These are phyloP conservation scores for Coemansia sp. DNA, from an alignment of 192 early-diverging fungal species.

Conservation along the genomic window DNA sequence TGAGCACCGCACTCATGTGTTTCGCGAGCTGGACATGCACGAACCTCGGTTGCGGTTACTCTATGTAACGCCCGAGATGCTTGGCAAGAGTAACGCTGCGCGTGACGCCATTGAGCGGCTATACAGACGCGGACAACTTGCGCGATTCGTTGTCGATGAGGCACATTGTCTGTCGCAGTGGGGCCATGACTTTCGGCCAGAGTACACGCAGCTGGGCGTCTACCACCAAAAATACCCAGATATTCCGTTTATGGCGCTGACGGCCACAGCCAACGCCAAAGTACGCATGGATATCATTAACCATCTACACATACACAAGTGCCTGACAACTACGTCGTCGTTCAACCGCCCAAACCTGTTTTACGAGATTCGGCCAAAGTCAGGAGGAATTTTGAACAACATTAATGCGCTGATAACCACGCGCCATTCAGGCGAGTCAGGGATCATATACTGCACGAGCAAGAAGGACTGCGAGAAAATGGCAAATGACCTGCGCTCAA, in stretches of 20 bases:
- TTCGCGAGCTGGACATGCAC: slow-evolving; percentile 56
- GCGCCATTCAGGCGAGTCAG: slow-evolving; percentile 65
- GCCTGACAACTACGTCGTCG: slow-evolving; percentile 72
- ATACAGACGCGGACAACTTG: slow-evolving; percentile 62
- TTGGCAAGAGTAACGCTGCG: slow-evolving; percentile 65
- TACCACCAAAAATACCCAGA: slow-evolving; percentile 69
- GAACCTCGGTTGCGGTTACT: slow-evolving; percentile 62
- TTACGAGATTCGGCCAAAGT: slow-evolving; percentile 70
- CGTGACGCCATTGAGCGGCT: slow-evolving; percentile 59
- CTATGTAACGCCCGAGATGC: slow-evolving; percentile 89
- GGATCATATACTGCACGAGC: slow-evolving; percentile 92
- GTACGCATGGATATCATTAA: slow-evolving; percentile 81
- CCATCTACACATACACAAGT: slow-evolving; percentile 70
- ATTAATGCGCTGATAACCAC: slow-evolving; percentile 71
- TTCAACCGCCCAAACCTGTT: slow-evolving; percentile 90
- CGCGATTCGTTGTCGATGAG: slow-evolving; percentile 95
- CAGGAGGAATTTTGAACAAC: slow-evolving; percentile 57
- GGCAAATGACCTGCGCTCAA: slow-evolving; percentile 64
- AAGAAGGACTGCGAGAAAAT: slow-evolving; percentile 78
- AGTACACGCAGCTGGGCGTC: slow-evolving; percentile 76
- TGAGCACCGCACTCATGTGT: slow-evolving; percentile 57
- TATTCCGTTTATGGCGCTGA: slow-evolving; percentile 90
- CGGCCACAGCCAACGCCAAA: slow-evolving; percentile 90
- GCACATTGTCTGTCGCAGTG: slow-evolving; percentile 95
- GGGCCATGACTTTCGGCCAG: slow-evolving; percentile 97